phyloP scores from a whole-genome alignment of 805 yeast genomes.

The Groenewaldozyma salmanticensis region DNA sequence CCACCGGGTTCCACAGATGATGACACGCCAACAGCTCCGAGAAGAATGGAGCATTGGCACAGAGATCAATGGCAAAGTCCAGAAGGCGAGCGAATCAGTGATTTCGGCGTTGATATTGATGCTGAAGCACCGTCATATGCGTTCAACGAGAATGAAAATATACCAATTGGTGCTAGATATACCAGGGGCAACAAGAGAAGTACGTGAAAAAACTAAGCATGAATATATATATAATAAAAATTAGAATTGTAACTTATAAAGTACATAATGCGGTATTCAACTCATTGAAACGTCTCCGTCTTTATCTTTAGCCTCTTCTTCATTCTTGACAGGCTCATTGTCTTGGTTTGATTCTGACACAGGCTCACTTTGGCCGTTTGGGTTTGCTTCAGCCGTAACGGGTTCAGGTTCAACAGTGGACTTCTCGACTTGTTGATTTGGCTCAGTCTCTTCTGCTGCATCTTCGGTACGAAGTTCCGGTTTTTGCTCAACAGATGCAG shows the following conservation, averaged over 20 bases:
- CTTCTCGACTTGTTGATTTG: no score
- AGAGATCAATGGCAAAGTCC: constrained; percentile 58
- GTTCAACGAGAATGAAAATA: neutral
- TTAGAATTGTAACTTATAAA: neutral
- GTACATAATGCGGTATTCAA: neutral
- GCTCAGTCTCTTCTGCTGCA: neutral
- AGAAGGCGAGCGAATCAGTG: constrained; percentile 75
- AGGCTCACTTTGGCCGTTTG: neutral
- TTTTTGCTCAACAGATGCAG: no score
- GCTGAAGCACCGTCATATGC: constrained; percentile 3
- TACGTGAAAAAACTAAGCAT: neutral
- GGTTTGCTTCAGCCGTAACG: neutral
- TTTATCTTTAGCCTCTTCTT: constrained; percentile 12
- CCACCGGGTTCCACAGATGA: neutral
- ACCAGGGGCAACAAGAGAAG: neutral
- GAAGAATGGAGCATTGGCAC: neutral
- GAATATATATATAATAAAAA: neutral
- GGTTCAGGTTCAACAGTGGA: neutral
- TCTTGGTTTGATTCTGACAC: neutral
- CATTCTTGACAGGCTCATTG: neutral
- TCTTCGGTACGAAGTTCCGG: neutral
- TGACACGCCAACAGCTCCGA: neutral
- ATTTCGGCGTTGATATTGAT: constrained; percentile 71
- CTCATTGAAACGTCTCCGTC: constrained; percentile 29
- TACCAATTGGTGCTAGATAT: neutral